A percentile compares a stretch with the other conserved stretches of the same genome.
Evolutionary conservation across 2,329 filamentous ascomycete species (phyloP).

Genomic region (Diaporthe destruens): DNA sequence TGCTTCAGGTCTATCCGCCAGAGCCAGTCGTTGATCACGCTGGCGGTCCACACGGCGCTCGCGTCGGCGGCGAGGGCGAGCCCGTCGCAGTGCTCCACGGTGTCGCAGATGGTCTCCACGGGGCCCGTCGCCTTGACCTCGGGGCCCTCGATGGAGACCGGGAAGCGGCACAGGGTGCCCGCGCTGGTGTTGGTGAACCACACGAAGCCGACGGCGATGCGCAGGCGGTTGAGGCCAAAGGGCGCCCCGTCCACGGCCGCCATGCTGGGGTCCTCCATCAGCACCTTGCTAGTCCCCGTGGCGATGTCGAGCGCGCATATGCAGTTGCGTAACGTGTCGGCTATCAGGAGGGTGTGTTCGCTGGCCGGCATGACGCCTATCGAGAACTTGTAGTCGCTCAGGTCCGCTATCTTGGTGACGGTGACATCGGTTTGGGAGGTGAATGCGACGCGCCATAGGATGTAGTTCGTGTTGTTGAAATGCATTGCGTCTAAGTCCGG

Average conservation of each 20-base stretch:
- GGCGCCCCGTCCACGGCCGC: slow-evolving; percentile 18
- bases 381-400: slow-evolving; percentile 14
- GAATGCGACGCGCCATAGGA: slow-evolving; percentile 28
- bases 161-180: slow-evolving; percentile 35
- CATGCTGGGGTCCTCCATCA: slow-evolving; percentile 18
- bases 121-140: slow-evolving; percentile 25
- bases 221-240: slow-evolving; percentile 31
- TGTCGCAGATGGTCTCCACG: slow-evolving; percentile 22
- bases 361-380: slow-evolving; percentile 32
- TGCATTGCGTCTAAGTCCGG: slow-evolving; percentile 32
- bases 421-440: not conserved
- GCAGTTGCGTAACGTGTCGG: slow-evolving; percentile 21
- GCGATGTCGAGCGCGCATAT: slow-evolving; percentile 29
- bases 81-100: slow-evolving; percentile 30
- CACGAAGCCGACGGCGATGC: slow-evolving; percentile 16
- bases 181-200: slow-evolving; percentile 37
- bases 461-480: slow-evolving; percentile 20
- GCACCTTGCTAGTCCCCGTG: slow-evolving; percentile 5
- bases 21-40: slow-evolving; percentile 28
- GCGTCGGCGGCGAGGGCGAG: slow-evolving; percentile 26
- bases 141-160: slow-evolving; percentile 15
- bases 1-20: slow-evolving; percentile 19
- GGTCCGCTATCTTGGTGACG: slow-evolving; percentile 28
- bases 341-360: slow-evolving; percentile 24
- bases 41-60: slow-evolving; percentile 19